A percentile compares a stretch with the other conserved stretches of the same genome.
phyloP scores from a whole-genome alignment of 2,329 filamentous ascomycete genomes.

The Lasiodiplodia sp. region DNA sequence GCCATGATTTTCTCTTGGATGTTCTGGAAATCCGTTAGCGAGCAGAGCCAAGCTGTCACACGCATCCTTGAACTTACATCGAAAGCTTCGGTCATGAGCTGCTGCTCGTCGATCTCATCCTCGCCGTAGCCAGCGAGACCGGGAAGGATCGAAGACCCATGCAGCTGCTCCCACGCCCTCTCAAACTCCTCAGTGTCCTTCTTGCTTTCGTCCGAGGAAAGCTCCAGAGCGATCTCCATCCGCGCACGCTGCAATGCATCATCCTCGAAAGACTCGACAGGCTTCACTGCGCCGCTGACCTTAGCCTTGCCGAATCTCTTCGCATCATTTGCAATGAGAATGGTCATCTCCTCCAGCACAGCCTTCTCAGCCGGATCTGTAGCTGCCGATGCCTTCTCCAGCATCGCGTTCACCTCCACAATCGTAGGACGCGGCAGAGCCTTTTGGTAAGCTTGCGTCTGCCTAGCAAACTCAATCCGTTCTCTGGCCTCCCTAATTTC shows the following conservation, averaged over 20 bases:
- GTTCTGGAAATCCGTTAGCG: slow-evolving; percentile 52
- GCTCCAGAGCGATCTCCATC: slow-evolving; percentile 76
- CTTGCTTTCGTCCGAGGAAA: slow-evolving; percentile 58
- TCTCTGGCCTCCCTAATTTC: slow-evolving; percentile 68
- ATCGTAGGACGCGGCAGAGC: slow-evolving; percentile 77
- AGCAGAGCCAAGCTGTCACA: slow-evolving; percentile 7
- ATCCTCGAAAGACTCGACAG: slow-evolving; percentile 73
- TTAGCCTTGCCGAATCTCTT: slow-evolving; percentile 74
- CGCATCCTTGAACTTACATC: slow-evolving; percentile 62
- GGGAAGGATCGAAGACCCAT: slow-evolving; percentile 64
- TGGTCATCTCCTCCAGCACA: slow-evolving; percentile 78
- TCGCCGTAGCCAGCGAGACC: slow-evolving; percentile 82
- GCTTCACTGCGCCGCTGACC: slow-evolving; percentile 66
- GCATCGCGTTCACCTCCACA: slow-evolving; percentile 73
- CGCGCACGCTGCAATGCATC: slow-evolving; percentile 75
- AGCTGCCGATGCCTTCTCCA: slow-evolving; percentile 67
- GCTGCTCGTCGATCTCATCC: slow-evolving; percentile 73
- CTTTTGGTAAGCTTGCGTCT: slow-evolving; percentile 90
- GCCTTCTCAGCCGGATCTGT: slow-evolving; percentile 70
- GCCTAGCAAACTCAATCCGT: slow-evolving; percentile 75
- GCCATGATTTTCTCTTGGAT: slow-evolving; percentile 76
- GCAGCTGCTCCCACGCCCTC: slow-evolving; percentile 59
- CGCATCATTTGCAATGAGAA: slow-evolving; percentile 84
- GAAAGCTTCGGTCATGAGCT: slow-evolving; percentile 74
- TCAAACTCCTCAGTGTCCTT: slow-evolving; percentile 60